Conservation (phyloP, 2,329 filamentous ascomycete genomes). For the Aureobasidium musti region DNA sequence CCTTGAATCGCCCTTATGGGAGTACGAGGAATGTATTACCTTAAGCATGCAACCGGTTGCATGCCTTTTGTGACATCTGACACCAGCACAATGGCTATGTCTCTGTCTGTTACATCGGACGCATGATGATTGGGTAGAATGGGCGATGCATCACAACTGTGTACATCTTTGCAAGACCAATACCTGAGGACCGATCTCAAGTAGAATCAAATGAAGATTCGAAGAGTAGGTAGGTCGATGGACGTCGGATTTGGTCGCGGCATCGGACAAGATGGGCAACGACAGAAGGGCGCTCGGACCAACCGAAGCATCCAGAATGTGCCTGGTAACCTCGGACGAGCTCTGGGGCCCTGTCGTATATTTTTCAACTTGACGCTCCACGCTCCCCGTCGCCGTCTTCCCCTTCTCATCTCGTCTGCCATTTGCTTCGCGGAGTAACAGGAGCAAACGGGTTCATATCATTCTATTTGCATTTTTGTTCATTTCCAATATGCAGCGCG, state of each 20-base stretch:
- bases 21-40: slow-evolving; percentile 22
- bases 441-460: slow-evolving; percentile 23
- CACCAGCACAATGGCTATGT: slow-evolving; percentile 24
- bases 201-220: neutral
- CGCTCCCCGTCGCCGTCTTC: slow-evolving; percentile 12
- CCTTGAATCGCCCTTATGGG: neutral
- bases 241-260: slow-evolving; percentile 2
- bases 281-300: slow-evolving; percentile 4
- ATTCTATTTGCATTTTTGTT: slow-evolving; percentile 20
- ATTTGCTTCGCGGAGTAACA: slow-evolving; percentile 30
- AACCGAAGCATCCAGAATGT: slow-evolving; percentile 19
- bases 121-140: neutral
- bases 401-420: slow-evolving; percentile 13
- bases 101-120: neutral
- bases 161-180: neutral
- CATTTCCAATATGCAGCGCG: slow-evolving; percentile 76
- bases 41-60: slow-evolving; percentile 9
- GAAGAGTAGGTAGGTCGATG: neutral
- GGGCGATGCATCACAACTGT: neutral
- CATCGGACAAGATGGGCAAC: neutral
- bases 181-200: neutral
- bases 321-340: slow-evolving; percentile 21
- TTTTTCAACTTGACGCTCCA: slow-evolving; percentile 20
- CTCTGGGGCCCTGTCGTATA: slow-evolving; percentile 9
- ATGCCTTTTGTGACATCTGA: slow-evolving; percentile 5